A percentile compares a stretch with the other conserved stretches of the same genome.
These are phyloP conservation scores for Neocucurbitaria cava DNA, from an alignment of 2,329 filamentous ascomycete species.

Conservation along the genomic window DNA sequence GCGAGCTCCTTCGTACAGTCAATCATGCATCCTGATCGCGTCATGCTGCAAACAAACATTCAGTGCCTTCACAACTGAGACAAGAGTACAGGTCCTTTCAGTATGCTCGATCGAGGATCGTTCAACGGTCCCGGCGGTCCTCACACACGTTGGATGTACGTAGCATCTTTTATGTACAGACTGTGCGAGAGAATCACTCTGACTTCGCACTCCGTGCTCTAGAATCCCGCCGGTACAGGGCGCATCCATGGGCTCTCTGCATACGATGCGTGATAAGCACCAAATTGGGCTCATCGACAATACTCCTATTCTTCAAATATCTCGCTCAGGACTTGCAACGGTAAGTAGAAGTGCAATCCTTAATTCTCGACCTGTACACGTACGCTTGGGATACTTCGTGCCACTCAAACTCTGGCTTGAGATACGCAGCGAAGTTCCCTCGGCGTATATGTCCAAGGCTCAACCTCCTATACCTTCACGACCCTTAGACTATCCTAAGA, in stretches of 20 bases:
- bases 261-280: conserved; percentile 62
- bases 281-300: conserved; percentile 58
- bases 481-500: too few species aligned
- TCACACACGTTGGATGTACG: conserved; percentile 58
- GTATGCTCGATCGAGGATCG: conserved; percentile 60
- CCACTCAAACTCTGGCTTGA: too few species aligned
- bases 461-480: too few species aligned
- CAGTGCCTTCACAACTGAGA: neutral
- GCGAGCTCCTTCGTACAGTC: too few species aligned
- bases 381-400: too few species aligned
- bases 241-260: conserved; percentile 58
- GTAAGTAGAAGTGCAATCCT: neutral
- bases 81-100: conserved; percentile 48
- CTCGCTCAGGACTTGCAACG: conserved; percentile 51
- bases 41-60: neutral
- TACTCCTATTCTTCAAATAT: conserved; percentile 55
- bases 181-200: neutral
- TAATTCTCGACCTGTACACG: too few species aligned
- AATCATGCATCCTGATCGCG: neutral
- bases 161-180: neutral
- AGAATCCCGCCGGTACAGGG: conserved; percentile 58
- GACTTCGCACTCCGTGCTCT: neutral
- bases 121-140: conserved; percentile 63
- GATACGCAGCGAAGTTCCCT: too few species aligned
- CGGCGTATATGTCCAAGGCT: too few species aligned